Conservation (phyloP, 345 rosid species). For the Arabidopsis arenosa region DNA sequence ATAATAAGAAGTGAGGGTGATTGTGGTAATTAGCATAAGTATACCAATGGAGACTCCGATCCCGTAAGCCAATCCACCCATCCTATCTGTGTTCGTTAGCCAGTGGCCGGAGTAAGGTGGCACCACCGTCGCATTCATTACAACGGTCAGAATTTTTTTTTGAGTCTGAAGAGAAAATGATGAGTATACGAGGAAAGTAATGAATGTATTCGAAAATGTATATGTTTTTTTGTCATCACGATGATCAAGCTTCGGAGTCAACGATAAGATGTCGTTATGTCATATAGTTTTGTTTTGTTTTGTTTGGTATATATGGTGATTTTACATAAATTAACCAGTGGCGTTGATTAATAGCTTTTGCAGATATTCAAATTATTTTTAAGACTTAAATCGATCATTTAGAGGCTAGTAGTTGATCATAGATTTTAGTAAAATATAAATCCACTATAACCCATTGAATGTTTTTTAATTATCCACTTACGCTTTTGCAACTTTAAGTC, state of each 20-base stretch:
- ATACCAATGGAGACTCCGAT: conserved; percentile 56
- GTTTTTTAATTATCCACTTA: not conserved
- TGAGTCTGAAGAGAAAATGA: conserved; percentile 11
- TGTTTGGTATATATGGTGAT: conserved; percentile 2
- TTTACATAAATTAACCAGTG: conserved; percentile 23
- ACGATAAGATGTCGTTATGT: conserved; percentile 28
- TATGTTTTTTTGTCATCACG: conserved; percentile 33
- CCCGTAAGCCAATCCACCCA: conserved; percentile 57
- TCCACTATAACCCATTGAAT: not conserved
- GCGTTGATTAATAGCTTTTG: not conserved
- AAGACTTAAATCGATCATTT: not conserved
- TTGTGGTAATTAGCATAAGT: conserved; percentile 53
- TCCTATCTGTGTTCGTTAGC: conserved; percentile 29
- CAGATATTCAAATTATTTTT: not conserved
- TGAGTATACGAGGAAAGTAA: conserved; percentile 14
- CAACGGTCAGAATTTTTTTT: not conserved
- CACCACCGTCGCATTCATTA: conserved; percentile 27
- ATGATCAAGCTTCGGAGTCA: conserved; percentile 32
- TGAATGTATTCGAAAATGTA: conserved; percentile 17
- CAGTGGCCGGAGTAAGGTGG: conserved; percentile 29
- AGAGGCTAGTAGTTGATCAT: not conserved
- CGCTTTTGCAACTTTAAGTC: not conserved
- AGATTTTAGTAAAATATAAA: not conserved
- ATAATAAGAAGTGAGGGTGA: conserved; percentile 49
- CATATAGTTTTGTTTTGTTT: not conserved